Base-by-base conservation (phyloP, 2,329 filamentous ascomycete species). In the Claviceps sp. region DNA sequence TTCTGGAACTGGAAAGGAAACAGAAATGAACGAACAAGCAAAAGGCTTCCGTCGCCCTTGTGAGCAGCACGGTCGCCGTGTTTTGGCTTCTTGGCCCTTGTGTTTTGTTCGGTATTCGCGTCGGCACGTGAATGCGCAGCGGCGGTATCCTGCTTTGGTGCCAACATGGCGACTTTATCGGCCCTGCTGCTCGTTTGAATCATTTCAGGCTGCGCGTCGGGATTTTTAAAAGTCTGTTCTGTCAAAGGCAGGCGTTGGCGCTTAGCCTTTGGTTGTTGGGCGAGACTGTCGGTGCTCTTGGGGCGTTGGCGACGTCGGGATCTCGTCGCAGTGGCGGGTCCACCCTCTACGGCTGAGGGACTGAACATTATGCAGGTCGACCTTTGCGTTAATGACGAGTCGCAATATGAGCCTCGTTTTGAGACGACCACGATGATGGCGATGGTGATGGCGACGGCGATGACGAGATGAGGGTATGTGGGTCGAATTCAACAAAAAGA, bases 11-110 rank as follows among this genome's bases (percentile, higher is more conserved):
- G 14, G 38, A 46, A 34, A 24, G 47, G 52, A 34, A 46, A 41
- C n/a, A 66, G 76, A 52, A 30, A 20, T 16, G 1, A 14, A 34
- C 11, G 43, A 44, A 44, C 14, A 40, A 40, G 38, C 14, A 40
- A 5, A 8, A 81, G 72, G 59, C 79, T 83, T 37, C 81, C 79
- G 62, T 88, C 84, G 47, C 81, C 82, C 64, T 85, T 86, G 59
- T 71, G 74, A 45, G 67, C 65, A 16, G 73, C 71, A 59, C 84
- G 76, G 61, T 86, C 81, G 55, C 73, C 73, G n/a, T 74, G 69
- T 61, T 82, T 82, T 47, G 73, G 63, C 63, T 84, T 84, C 63
- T 83, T 84, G 9, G 77, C 73, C 55, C 81, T 74, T 41, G 83
- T 71, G 53, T 72, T 78, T 47, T 81, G 72, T 59, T 84, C 79